A percentile compares a stretch with the other conserved stretches of the same genome.
These are phyloP conservation scores for Misopates orontium DNA, from an alignment of 257 asterid genomes.

Conservation along the genomic window DNA sequence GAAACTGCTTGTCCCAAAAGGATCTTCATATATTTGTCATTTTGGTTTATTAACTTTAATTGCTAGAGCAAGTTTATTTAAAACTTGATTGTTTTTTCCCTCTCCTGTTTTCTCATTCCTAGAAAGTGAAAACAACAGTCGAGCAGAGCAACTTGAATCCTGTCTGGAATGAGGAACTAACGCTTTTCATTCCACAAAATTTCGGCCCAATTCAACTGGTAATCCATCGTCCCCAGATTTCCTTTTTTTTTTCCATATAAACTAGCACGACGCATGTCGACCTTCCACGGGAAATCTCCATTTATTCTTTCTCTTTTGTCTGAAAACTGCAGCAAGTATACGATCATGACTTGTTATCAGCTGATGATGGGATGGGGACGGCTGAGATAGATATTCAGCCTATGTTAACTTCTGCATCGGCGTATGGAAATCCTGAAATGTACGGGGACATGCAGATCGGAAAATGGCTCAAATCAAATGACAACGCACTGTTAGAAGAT, in stretches of 20 bases:
- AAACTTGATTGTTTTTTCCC: no score
- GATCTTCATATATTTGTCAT: neutral
- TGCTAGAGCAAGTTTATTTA: no score
- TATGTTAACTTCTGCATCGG: conserved; percentile 86
- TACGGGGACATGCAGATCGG: conserved; percentile 97
- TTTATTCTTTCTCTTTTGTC: no score
- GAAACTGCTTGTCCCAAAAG: neutral
- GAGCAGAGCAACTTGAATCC: conserved; percentile 85
- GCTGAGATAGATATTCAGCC: conserved; percentile 97
- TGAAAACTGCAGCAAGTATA: conserved; percentile 62
- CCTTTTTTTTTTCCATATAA: neutral
- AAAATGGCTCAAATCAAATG: conserved; percentile 89
- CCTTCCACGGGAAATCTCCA: no score
- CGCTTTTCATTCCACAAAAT: conserved; percentile 71
- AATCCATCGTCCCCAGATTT: conserved; percentile 13
- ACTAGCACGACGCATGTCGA: neutral
- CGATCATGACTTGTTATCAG: conserved; percentile 85
- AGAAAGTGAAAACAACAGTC: conserved; percentile 80
- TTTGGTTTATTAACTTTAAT: neutral
- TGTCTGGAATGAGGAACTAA: conserved; percentile 88
- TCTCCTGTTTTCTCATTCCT: conserved; percentile 21
- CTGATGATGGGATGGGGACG: conserved; percentile 97
- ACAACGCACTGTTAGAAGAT: conserved; percentile 81
- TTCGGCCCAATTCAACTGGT: conserved; percentile 81
- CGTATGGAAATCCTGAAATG: conserved; percentile 80